Percentiles rank a stretch among this genome's conserved stretches.
Conservation (phyloP, 164 flowering plant genomes). For the Berberis vulgaris region DNA sequence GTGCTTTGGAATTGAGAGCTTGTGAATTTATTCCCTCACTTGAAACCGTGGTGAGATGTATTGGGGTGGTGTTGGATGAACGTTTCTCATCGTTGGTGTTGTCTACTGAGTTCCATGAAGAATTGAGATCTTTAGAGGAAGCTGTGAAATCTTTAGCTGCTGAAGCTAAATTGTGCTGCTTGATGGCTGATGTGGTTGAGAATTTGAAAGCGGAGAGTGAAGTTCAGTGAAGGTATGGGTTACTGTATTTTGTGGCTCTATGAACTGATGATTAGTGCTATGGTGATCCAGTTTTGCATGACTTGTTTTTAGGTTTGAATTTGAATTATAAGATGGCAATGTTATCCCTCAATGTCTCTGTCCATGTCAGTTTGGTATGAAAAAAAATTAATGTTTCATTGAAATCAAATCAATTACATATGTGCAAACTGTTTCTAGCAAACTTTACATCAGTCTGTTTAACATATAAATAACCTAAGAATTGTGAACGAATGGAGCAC, state of each 20-base stretch:
- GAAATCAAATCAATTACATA: too few species aligned
- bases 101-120: constrained; percentile 56
- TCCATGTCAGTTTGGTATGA: background rate
- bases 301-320: too few species aligned
- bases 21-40: constrained; percentile 75
- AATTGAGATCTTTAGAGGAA: constrained; percentile 44
- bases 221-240: background rate
- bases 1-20: constrained; percentile 34
- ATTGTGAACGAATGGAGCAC: too few species aligned
- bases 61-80: constrained; percentile 69
- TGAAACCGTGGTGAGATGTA: constrained; percentile 40
- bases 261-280: background rate
- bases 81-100: constrained; percentile 66
- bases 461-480: too few species aligned
- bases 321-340: background rate
- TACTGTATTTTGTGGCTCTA: background rate
- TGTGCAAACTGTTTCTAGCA: too few species aligned
- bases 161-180: constrained; percentile 56
- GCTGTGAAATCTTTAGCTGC: constrained; percentile 39
- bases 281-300: background rate
- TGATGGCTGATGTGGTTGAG: constrained; percentile 35
- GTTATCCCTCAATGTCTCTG: background rate
- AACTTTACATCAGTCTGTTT: too few species aligned
- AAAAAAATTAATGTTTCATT: too few species aligned
- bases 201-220: constrained; percentile 27